Conservation (phyloP, 352 stramenopile genomes). For the Phytophthora pseudosyringae region DNA sequence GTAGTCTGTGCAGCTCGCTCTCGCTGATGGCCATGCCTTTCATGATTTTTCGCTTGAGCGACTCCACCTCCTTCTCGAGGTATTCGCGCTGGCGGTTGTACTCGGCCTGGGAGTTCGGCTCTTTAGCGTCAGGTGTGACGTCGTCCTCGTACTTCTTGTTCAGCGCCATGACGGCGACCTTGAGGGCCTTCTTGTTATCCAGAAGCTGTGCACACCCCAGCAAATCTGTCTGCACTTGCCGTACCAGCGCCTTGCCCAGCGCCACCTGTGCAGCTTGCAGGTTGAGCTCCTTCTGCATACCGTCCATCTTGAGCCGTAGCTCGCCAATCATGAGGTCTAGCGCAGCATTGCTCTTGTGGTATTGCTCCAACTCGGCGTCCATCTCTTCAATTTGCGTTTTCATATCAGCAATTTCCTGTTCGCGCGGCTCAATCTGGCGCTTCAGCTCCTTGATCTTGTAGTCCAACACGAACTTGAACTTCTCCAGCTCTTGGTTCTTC, state of each 20-base stretch:
- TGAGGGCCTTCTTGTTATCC: conserved; percentile 82
- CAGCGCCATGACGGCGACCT: conserved; percentile 76
- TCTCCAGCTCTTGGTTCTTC: conserved; percentile 97
- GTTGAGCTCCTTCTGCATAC: conserved; percentile 88
- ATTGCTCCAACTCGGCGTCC: conserved; percentile 94
- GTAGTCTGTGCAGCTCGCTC: conserved; percentile 77
- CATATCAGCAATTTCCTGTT: conserved; percentile 95
- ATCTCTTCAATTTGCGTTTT: conserved; percentile 96
- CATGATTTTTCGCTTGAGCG: conserved; percentile 91
- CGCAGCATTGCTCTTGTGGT: conserved; percentile 95
- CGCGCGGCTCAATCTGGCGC: conserved; percentile 94
- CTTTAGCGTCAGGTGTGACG: conserved; percentile 74
- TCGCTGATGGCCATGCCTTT: conserved; percentile 88
- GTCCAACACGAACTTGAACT: conserved; percentile 98
- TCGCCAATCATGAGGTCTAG: conserved; percentile 96
- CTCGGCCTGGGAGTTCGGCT: conserved; percentile 91
- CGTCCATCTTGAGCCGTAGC: conserved; percentile 93
- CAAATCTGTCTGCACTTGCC: conserved; percentile 83
- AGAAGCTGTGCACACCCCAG: conserved; percentile 74
- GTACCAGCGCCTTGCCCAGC: conserved; percentile 69
- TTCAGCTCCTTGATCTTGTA: conserved; percentile 98
- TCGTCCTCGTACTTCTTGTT: conserved; percentile 89
- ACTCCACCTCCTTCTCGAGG: conserved; percentile 90
- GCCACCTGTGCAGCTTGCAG: conserved; percentile 70
- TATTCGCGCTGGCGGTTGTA: conserved; percentile 93